Percentiles rank a stretch among this genome's conserved stretches.
Conservation (phyloP, 352 stramenopile species). For the Phytophthora sp. region DNA sequence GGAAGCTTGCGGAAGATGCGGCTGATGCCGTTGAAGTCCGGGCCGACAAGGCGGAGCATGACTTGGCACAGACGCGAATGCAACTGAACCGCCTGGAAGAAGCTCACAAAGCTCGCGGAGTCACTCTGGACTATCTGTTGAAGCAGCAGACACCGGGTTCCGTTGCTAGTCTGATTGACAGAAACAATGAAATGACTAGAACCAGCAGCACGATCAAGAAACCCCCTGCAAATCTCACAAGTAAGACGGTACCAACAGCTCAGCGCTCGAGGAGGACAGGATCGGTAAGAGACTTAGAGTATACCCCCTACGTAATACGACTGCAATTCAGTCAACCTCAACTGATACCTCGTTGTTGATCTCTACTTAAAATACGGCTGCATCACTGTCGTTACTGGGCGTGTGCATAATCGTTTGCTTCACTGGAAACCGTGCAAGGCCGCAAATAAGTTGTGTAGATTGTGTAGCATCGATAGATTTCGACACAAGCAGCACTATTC, state of each 20-base stretch:
- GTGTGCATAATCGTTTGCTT: not conserved
- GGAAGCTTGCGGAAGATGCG: slow-evolving; percentile 53
- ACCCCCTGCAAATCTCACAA: not conserved
- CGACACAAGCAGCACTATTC: not conserved
- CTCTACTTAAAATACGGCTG: slow-evolving; percentile 21
- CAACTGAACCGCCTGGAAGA: slow-evolving; percentile 52
- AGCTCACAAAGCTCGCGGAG: slow-evolving; percentile 61
- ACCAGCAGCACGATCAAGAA: slow-evolving; percentile 7
- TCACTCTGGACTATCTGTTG: slow-evolving; percentile 71
- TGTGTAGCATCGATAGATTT: not conserved
- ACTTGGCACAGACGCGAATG: slow-evolving; percentile 34
- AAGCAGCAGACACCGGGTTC: slow-evolving; percentile 38
- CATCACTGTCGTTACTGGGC: slow-evolving; percentile 12
- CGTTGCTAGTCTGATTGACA: not conserved
- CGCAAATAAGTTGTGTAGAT: too few species aligned
- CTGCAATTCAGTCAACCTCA: slow-evolving; percentile 2
- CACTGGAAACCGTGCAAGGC: not conserved
- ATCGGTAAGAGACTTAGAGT: slow-evolving; percentile 20
- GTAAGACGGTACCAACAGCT: not conserved
- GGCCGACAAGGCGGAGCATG: slow-evolving; percentile 41
- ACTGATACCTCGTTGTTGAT: slow-evolving; percentile 20
- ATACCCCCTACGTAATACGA: not conserved
- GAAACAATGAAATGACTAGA: not conserved
- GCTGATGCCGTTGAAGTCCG: slow-evolving; percentile 51
- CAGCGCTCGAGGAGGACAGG: slow-evolving; percentile 9